Evolutionary conservation across 805 yeast genomes (phyloP).

Genomic region (baker's yeast (Saccharomyces cerevisiae)): DNA sequence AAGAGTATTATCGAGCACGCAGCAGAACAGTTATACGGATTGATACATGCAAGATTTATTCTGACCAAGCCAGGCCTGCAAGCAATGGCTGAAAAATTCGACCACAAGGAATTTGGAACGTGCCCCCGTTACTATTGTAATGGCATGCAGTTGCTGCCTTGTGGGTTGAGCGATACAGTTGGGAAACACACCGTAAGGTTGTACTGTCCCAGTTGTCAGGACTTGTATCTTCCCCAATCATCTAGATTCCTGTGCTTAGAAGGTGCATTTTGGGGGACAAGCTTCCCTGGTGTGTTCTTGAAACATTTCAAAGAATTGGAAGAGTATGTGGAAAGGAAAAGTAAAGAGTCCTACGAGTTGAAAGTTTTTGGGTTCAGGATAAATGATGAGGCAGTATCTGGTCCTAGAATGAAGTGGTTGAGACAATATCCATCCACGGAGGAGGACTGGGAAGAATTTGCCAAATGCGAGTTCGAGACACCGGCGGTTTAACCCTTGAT

Average conservation of each 20-base stretch:
- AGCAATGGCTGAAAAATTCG: constrained; percentile 90
- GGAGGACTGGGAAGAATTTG: constrained; percentile 54
- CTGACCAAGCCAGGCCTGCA: constrained; percentile 83
- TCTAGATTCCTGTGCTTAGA: constrained; percentile 83
- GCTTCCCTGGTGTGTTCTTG: constrained; percentile 87
- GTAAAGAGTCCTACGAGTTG: constrained; percentile 49
- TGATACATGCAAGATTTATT: constrained; percentile 88
- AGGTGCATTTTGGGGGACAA: constrained; percentile 95
- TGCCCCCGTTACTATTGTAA: constrained; percentile 89
- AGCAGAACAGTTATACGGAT: constrained; percentile 87
- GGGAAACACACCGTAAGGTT: constrained; percentile 88
- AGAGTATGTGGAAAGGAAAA: constrained; percentile 56
- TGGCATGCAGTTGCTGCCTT: constrained; percentile 82
- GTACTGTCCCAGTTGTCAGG: constrained; percentile 92
- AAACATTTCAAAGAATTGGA: constrained; percentile 89
- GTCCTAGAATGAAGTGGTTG: constrained; percentile 95
- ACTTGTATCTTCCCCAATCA: constrained; percentile 78
- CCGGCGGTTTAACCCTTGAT: constrained; percentile 30
- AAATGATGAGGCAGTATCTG: constrained; percentile 63
- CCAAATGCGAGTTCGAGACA: constrained; percentile 53
- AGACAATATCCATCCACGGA: constrained; percentile 63
- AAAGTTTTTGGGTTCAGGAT: constrained; percentile 83
- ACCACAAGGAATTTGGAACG: constrained; percentile 77
- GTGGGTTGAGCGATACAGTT: constrained; percentile 84
- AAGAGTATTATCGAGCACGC: constrained; percentile 69